Evolutionary conservation across 306 rosid species (phyloP).

Genomic region (Arachis stenosperma): DNA sequence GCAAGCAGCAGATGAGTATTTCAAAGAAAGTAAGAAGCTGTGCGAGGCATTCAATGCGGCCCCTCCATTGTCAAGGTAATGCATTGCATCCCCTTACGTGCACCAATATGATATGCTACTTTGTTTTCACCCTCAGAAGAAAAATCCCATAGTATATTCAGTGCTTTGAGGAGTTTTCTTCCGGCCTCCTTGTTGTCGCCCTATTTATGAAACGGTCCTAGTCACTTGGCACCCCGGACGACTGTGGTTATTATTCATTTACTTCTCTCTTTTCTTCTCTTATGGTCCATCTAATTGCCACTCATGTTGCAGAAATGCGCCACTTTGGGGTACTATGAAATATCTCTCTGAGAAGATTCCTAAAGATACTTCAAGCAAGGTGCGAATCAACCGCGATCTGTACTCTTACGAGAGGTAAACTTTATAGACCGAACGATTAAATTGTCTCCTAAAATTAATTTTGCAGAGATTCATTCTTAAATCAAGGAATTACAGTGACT

Average conservation of each 20-base stretch:
- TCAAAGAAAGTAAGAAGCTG: constrained; percentile 92
- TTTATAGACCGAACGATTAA: not conserved
- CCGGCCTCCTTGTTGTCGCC: constrained; percentile 3
- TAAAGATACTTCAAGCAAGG: constrained; percentile 95
- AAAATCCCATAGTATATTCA: not conserved
- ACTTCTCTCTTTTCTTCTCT: constrained; percentile 9
- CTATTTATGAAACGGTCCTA: not conserved
- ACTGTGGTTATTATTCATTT: constrained; percentile 19
- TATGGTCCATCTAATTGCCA: constrained; percentile 26
- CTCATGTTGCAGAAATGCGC: constrained; percentile 74
- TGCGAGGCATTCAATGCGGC: constrained; percentile 80
- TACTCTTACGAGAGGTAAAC: constrained; percentile 78
- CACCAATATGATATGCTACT: constrained; percentile 15
- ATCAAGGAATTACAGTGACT: constrained; percentile 16
- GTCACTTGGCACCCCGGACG: constrained; percentile 4
- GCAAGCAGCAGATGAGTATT: constrained; percentile 95
- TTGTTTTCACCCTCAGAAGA: constrained; percentile 16
- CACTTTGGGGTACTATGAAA: constrained; percentile 95
- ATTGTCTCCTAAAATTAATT: constrained; percentile 8
- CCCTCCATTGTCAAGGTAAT: constrained; percentile 81
- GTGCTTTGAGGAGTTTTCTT: not conserved
- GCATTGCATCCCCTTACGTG: constrained; percentile 23
- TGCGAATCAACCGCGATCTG: constrained; percentile 87
- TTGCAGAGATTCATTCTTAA: constrained; percentile 23
- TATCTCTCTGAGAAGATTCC: constrained; percentile 94